Conservation (phyloP, 768 basidiomycete genomes). For the Lanmaoa rubissima region DNA sequence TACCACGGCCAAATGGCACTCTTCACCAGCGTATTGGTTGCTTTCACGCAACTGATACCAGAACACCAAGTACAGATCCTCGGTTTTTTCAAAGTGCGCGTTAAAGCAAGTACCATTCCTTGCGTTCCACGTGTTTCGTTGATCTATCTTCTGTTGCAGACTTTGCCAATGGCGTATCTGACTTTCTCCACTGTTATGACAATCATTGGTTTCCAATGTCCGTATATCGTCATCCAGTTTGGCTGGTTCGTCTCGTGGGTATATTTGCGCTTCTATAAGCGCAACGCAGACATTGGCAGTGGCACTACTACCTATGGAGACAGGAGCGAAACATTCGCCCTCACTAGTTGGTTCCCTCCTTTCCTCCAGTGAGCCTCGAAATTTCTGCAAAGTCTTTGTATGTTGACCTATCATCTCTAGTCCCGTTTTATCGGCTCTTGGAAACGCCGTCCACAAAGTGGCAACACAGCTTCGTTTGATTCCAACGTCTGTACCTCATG, state of each 20-base stretch:
- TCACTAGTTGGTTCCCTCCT: slow-evolving; percentile 96
- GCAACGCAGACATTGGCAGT: slow-evolving; percentile 63
- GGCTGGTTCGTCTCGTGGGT: slow-evolving; percentile 98
- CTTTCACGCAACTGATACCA: slow-evolving; percentile 96
- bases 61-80: slow-evolving; percentile 97
- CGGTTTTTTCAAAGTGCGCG: slow-evolving; percentile 78
- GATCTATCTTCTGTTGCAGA: slow-evolving; percentile 45
- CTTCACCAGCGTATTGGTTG: slow-evolving; percentile 86
- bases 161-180: slow-evolving; percentile 91
- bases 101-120: slow-evolving; percentile 62
- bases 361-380: slow-evolving; percentile 74
- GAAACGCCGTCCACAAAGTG: slow-evolving; percentile 64
- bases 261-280: slow-evolving; percentile 97
- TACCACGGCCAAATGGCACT: slow-evolving; percentile 94
- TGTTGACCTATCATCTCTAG: slow-evolving; percentile 38
- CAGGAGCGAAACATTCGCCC: slow-evolving; percentile 92
- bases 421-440: slow-evolving; percentile 64
- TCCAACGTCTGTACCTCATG: slow-evolving; percentile 51
- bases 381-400: background rate
- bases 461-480: slow-evolving; percentile 75
- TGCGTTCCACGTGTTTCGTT: background rate
- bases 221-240: slow-evolving; percentile 94
- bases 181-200: slow-evolving; percentile 85
- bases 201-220: slow-evolving; percentile 80
- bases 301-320: slow-evolving; percentile 83